phyloP scores from a whole-genome alignment of 345 rosid species.

The Barbarea vulgaris region DNA sequence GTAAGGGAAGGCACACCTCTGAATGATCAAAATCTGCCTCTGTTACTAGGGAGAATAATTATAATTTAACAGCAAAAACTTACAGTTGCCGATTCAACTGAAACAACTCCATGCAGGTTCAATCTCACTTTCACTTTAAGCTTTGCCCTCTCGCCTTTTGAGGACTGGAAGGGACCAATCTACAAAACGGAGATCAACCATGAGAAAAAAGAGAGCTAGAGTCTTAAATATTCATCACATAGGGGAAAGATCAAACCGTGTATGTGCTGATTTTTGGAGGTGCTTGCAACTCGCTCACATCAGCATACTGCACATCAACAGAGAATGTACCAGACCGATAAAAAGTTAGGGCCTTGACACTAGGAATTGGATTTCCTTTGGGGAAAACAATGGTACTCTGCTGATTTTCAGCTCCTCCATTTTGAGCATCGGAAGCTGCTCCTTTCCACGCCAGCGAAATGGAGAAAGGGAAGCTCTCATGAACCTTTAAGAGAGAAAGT shows the following conservation, averaged over 20 bases:
- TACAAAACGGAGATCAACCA: constrained; percentile 39
- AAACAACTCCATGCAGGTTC: constrained; percentile 83
- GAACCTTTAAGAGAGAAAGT: constrained; percentile 50
- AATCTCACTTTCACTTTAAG: constrained; percentile 86
- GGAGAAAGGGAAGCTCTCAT: constrained; percentile 85
- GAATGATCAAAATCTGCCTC: neutral
- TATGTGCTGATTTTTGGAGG: constrained; percentile 84
- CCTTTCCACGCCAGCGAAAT: constrained; percentile 86
- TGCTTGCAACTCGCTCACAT: constrained; percentile 61
- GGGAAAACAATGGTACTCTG: constrained; percentile 81
- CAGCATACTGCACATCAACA: constrained; percentile 77
- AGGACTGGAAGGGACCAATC: constrained; percentile 92
- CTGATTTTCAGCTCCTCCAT: constrained; percentile 66
- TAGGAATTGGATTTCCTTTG: constrained; percentile 85
- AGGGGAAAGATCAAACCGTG: constrained; percentile 49
- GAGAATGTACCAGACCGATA: constrained; percentile 74
- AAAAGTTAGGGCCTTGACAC: constrained; percentile 84
- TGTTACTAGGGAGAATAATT: neutral
- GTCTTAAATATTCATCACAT: constrained; percentile 1
- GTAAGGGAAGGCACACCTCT: neutral
- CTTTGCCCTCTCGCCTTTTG: constrained; percentile 74
- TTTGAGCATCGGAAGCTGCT: constrained; percentile 61
- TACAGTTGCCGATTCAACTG: constrained; percentile 85
- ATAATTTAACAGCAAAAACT: constrained; percentile 28
- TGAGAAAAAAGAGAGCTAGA: constrained; percentile 25